A percentile compares a stretch with the other conserved stretches of the same genome.
These are phyloP conservation scores for Plasmopara halstedii DNA, from an alignment of 352 stramenopile species.

Conservation along the genomic window DNA sequence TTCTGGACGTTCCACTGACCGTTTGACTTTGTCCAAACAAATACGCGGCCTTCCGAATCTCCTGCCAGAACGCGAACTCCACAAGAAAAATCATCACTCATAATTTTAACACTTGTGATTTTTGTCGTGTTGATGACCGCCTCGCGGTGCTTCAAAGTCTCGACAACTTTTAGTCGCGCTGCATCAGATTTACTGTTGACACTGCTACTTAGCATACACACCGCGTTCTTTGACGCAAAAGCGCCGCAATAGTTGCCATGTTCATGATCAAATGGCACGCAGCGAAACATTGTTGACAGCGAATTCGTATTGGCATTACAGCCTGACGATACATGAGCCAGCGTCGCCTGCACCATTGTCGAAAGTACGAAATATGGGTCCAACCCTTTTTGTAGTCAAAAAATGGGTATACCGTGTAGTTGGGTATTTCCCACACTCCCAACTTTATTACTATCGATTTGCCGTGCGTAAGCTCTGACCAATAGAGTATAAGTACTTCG, in stretches of 20 bases:
- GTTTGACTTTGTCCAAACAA: constrained; percentile 30
- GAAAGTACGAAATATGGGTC: constrained; percentile 1
- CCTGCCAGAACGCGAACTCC: constrained; percentile 36
- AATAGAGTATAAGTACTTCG: too few species aligned
- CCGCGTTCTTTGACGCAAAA: constrained; percentile 42
- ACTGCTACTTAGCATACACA: constrained; percentile 30
- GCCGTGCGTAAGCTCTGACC: too few species aligned
- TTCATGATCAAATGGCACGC: neutral
- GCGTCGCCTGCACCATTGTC: constrained; percentile 6
- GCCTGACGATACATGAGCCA: constrained; percentile 47
- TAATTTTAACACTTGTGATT: constrained; percentile 40
- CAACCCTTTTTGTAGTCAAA: too few species aligned
- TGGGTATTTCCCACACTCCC: too few species aligned
- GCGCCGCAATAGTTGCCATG: constrained; percentile 13
- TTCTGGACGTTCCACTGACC: constrained; percentile 15
- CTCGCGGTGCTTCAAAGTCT: constrained; percentile 43
- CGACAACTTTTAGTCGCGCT: constrained; percentile 16
- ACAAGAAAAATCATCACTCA: constrained; percentile 1
- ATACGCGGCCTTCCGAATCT: constrained; percentile 53
- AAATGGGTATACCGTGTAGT: too few species aligned
- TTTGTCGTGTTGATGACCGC: constrained; percentile 18
- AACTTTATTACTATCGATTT: too few species aligned
- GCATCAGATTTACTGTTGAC: neutral
- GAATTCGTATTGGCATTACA: constrained; percentile 48
- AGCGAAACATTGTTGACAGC: constrained; percentile 18